Evolutionary conservation across 441 rosid genomes (phyloP), one percentile per base, ranked within the genome.

Genomic region (Bruguiera hainesii): DNA sequence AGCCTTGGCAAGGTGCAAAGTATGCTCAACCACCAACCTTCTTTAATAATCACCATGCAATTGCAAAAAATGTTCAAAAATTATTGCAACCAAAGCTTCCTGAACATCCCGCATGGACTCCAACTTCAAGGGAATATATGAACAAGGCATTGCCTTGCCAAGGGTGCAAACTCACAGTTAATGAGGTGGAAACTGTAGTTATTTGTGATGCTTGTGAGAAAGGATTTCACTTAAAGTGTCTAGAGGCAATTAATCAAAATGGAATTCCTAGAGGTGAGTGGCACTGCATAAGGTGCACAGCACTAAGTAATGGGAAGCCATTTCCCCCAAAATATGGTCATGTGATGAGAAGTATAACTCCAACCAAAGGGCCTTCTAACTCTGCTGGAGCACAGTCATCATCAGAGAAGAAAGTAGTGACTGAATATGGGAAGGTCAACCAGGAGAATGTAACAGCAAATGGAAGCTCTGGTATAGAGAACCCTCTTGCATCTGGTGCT

Each of bases 41-140:
- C 75, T 59, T 66, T 42, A 81, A 79, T 73, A 83, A 67, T 77
- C 97, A 90, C 80, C 67, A 56, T 66, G 96, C 86, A 76, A 87
- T 92, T 80, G 90, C 87, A 56, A 87, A 80, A 82, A 75, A 83
- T 62, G 80, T 95, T 78, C 90, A 89, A 69, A 87, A 84, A 77
- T 25, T 89, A 70, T 72, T 92, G 78, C 89, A 82, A 64, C 90
- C 91, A 65, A 79, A 70, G 74, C 81, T 77, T 81, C 90, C 88
- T 10, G 82, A 83, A 68, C 81, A 64, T 73, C 90, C 96, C 56
- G 69, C 90, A 18, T 95, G 98, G 99, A 86, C 78, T 79, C 96
- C 93, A 50, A 98, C 98, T 73, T 95, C 99, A 64, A 89, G 95
- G 74, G 98, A 89, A 67, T 95, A 90, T 76, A 90, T 95, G 97